Percentiles rank a stretch among this genome's conserved stretches.
These are phyloP conservation scores for Naganishia friedmannii DNA, from an alignment of 768 basidiomycete species.

Conservation along the genomic window DNA sequence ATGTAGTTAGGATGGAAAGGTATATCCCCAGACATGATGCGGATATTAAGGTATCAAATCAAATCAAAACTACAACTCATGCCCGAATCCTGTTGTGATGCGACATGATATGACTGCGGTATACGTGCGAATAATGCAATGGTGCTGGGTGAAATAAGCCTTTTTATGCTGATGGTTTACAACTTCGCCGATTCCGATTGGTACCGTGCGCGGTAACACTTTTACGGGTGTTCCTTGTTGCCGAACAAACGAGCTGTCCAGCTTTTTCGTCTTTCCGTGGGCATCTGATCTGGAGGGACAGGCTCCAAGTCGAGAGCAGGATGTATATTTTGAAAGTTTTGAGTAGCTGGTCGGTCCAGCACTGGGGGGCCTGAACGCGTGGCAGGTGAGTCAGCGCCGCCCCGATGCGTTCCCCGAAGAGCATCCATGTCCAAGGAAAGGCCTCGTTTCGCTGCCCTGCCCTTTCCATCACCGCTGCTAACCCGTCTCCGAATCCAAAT, in stretches of 20 bases:
- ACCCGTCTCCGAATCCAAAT: conserved; percentile 3
- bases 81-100: background rate
- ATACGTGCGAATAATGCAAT: background rate
- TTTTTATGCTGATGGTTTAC: background rate
- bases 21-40: no score
- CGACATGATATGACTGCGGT: background rate
- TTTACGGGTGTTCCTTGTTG: background rate
- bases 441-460: conserved; percentile 1
- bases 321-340: background rate
- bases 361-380: background rate
- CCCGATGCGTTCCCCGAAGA: background rate
- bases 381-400: background rate
- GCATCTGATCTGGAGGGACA: background rate
- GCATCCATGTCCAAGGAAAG: conserved; percentile 17
- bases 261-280: background rate
- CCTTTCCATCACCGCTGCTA: background rate
- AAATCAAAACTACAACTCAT: no score
- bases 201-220: background rate
- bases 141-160: background rate
- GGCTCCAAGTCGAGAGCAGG: background rate
- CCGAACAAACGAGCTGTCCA: conserved; percentile 9
- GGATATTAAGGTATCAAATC: background rate
- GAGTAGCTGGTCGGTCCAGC: background rate
- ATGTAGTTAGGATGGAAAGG: no score
- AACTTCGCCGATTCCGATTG: background rate